These are phyloP conservation scores for Yamadazyma ubonensis DNA, from an alignment of 805 yeast genomes.

Conservation along the genomic window DNA sequence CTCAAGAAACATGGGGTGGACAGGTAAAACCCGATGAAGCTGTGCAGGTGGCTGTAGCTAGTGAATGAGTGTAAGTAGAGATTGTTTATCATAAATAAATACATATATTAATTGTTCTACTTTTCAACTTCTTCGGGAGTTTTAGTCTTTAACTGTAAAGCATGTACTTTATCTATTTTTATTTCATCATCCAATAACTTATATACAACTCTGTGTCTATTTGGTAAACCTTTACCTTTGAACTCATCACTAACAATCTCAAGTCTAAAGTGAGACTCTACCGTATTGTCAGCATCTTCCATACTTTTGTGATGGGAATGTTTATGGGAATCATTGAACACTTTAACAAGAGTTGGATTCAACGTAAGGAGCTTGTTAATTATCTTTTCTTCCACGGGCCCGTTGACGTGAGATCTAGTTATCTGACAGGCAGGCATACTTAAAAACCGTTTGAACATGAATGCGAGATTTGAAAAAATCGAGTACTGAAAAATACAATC, in stretches of 20 bases:
- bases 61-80: slow-evolving; percentile 3
- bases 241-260: slow-evolving; percentile 71
- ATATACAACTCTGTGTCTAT: slow-evolving; percentile 78
- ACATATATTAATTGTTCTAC: slow-evolving; percentile 7
- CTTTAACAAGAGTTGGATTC: slow-evolving; percentile 47
- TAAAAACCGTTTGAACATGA: slow-evolving; percentile 12
- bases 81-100: background rate
- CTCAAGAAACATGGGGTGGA: slow-evolving; percentile 45
- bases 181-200: slow-evolving; percentile 69
- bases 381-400: slow-evolving; percentile 48
- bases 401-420: slow-evolving; percentile 17
- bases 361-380: slow-evolving; percentile 20
- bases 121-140: slow-evolving; percentile 38
- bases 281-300: slow-evolving; percentile 64
- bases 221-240: slow-evolving; percentile 61
- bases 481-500: background rate
- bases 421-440: slow-evolving; percentile 12
- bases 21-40: slow-evolving; percentile 7
- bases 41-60: slow-evolving; percentile 2
- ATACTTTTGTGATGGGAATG: slow-evolving; percentile 87
- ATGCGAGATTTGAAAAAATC: background rate
- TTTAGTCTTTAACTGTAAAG: slow-evolving; percentile 80
- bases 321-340: slow-evolving; percentile 80
- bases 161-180: slow-evolving; percentile 73
- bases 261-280: slow-evolving; percentile 81